Evolutionary conservation across 768 basidiomycete genomes (phyloP), one percentile per base, ranked within the genome.

Genomic region (Leucocoprinus birnbaumii): DNA sequence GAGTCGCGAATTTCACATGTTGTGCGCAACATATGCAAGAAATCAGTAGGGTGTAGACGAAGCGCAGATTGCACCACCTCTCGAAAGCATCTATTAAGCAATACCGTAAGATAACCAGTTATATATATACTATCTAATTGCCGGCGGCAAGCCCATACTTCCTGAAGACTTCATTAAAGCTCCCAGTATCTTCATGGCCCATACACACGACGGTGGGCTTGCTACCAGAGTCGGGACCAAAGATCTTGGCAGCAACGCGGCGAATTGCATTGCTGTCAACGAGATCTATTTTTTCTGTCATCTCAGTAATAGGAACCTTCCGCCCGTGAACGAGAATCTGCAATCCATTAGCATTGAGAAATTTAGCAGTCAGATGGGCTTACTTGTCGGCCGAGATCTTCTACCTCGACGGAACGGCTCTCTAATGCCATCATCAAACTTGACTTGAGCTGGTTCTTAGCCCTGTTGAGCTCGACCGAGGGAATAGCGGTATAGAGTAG

Each of bases 361-460:
- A 34, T 13, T 51, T 7, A n/a, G 14, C n/a, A 35, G 11, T 50
- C 45, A 18, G 48, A 14, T 48, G 48, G 38, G 26, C 45, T 22
- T 62, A 86, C 87, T 82, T 97, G 95, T 55, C 96, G 80, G 31
- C 95, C 95, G 5, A 97, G 78, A 68, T 97, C 91, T 65, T 93
- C 91, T 8, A 94, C 91, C 63, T 87, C 88, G 3, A 93, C 80
- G 13, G 89, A 80, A 27, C 89, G 74, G 63, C 90, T 93, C 72
- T 97, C 94, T 43, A 98, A 71, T 2, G 93, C 91, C 96, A 98
- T 98, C 76, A 94, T 90, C 59, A 98, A 71, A 47, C 85, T 88
- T 21, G 87, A 89, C 69, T 93, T 93, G 58, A 98, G 83, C 77
- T 98, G 95, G 65, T 98, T 98, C 76, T 94, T 94, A 37, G 96